phyloP scores from a whole-genome alignment of 768 basidiomycete species.

The Cubamyces sp. region DNA sequence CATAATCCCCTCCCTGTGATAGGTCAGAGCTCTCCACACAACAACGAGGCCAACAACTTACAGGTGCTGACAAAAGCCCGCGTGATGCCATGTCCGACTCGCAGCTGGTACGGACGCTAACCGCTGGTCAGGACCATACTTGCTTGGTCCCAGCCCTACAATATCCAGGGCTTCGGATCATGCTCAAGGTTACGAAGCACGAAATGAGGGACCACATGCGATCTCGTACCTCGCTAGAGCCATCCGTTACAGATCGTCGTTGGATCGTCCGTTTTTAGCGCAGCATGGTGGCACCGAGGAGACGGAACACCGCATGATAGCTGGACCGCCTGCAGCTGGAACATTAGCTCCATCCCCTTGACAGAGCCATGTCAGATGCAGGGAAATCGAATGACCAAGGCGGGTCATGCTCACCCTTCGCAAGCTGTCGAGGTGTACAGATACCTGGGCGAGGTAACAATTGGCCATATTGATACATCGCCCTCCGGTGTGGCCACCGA shows the following conservation, averaged over 20 bases:
- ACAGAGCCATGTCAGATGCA: not conserved
- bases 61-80: conserved; percentile 5
- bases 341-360: not conserved
- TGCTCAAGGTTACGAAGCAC: not conserved
- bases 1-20: conserved; percentile 20
- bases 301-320: too few relatives aligned
- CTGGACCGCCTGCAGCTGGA: too few relatives aligned
- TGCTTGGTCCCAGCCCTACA: not conserved
- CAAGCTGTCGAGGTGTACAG: not conserved
- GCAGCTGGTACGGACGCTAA: not conserved
- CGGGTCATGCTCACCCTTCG: too few relatives aligned
- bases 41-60: not conserved
- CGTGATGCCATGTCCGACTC: conserved; percentile 7
- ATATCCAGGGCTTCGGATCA: conserved; percentile 2
- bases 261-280: not conserved
- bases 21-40: conserved; percentile 1
- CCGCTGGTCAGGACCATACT: not conserved
- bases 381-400: too few relatives aligned
- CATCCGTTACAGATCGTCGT: not conserved
- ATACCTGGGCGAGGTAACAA: conserved; percentile 1
- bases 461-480: not conserved
- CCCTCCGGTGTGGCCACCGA: not conserved
- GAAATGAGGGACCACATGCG: not conserved
- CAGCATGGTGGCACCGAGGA: not conserved
- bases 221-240: not conserved